Percentiles rank a stretch among this genome's conserved stretches.
These are phyloP conservation scores for Austroboletus eburneus DNA, from an alignment of 768 basidiomycete genomes.

Conservation along the genomic window DNA sequence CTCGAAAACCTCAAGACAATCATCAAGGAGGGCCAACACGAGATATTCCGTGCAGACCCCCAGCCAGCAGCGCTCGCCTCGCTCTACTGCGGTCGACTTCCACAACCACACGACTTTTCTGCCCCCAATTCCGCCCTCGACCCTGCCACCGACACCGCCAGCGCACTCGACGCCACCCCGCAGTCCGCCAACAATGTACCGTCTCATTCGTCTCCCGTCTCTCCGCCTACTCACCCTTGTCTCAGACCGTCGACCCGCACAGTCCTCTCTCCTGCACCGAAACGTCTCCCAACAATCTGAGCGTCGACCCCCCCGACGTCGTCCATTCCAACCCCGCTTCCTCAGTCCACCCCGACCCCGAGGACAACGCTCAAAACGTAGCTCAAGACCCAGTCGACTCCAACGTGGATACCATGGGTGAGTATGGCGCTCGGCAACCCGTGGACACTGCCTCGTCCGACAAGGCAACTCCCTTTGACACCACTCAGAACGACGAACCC, in stretches of 20 bases:
- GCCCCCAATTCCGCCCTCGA: constrained; percentile 10
- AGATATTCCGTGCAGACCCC: constrained; percentile 62
- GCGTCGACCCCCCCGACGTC: constrained; percentile 15
- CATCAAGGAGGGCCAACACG: constrained; percentile 71
- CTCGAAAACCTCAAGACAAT: constrained; percentile 70
- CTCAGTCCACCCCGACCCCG: constrained; percentile 10
- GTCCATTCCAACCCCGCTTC: constrained; percentile 8
- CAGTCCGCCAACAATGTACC: constrained; percentile 34
- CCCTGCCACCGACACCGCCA: constrained; percentile 9
- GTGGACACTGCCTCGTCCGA: constrained; percentile 20
- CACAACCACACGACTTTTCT: constrained; percentile 18
- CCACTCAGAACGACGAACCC: constrained; percentile 31
- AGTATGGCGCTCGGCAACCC: constrained; percentile 25
- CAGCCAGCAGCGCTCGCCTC: constrained; percentile 60
- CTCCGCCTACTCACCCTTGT: constrained; percentile 11
- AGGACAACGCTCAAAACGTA: constrained; percentile 7
- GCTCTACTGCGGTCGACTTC: constrained; percentile 56
- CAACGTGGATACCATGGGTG: constrained; percentile 23
- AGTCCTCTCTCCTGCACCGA: constrained; percentile 25
- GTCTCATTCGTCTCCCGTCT: constrained; percentile 11
- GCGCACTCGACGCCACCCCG: constrained; percentile 1
- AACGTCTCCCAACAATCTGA: constrained; percentile 19
- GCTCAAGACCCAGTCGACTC: constrained; percentile 4
- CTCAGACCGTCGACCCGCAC: constrained; percentile 22
- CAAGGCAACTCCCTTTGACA: constrained; percentile 20